These are phyloP conservation scores for Hygrophila difformis DNA, from an alignment of 257 asterid genomes.

Conservation along the genomic window DNA sequence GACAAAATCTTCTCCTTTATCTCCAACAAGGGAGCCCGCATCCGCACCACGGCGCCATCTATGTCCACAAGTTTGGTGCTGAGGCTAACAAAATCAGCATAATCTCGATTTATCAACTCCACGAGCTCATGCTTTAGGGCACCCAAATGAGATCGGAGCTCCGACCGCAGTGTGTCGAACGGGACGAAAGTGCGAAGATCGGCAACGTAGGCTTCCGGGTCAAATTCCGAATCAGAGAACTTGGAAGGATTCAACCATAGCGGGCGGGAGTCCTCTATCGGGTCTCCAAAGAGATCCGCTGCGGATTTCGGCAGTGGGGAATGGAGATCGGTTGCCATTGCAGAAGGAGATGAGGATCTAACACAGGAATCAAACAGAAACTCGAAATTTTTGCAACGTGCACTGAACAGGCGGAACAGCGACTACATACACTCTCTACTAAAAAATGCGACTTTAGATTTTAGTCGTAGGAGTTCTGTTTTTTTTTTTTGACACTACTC, in stretches of 20 bases:
- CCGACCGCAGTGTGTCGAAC: slow-evolving; percentile 76
- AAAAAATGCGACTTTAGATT: not conserved
- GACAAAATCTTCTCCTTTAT: slow-evolving; percentile 72
- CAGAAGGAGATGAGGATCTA: not conserved
- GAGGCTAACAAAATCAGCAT: slow-evolving; percentile 84
- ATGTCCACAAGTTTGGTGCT: slow-evolving; percentile 90
- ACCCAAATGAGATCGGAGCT: slow-evolving; percentile 68
- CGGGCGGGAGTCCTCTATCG: slow-evolving; percentile 64
- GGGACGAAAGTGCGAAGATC: slow-evolving; percentile 99
- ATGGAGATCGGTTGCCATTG: slow-evolving; percentile 55
- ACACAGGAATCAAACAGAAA: not conserved
- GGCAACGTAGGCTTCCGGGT: slow-evolving; percentile 71
- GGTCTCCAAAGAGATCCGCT: slow-evolving; percentile 86
- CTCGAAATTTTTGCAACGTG: not conserved
- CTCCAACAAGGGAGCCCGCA: slow-evolving; percentile 92
- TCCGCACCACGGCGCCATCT: slow-evolving; percentile 85
- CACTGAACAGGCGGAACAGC: not conserved
- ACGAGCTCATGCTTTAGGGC: slow-evolving; percentile 71
- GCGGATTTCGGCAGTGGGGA: slow-evolving; percentile 69
- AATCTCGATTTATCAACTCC: slow-evolving; percentile 90
- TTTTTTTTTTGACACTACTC: too few species aligned
- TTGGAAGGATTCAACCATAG: slow-evolving; percentile 79
- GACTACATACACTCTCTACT: not conserved
- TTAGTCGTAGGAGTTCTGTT: too few species aligned
- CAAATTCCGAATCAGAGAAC: slow-evolving; percentile 68